These are phyloP conservation scores for Cadophora sp. DNA, from an alignment of 2,329 filamentous ascomycete genomes.

Conservation along the genomic window DNA sequence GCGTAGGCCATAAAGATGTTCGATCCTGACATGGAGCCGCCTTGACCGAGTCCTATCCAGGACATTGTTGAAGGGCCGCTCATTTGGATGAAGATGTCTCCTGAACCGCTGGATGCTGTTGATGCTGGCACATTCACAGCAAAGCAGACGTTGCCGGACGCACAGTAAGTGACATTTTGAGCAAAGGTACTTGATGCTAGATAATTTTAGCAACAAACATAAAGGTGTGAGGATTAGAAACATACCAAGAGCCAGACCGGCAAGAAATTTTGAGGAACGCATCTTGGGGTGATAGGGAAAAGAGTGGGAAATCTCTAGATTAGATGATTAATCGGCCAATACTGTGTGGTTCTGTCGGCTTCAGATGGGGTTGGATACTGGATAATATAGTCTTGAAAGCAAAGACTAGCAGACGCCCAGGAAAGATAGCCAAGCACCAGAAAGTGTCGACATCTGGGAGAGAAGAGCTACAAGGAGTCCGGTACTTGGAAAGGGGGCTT, in stretches of 20 bases:
- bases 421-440: neutral
- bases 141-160: slow-evolving; percentile 46
- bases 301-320: neutral
- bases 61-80: slow-evolving; percentile 57
- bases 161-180: slow-evolving; percentile 36
- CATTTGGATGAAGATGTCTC: slow-evolving; percentile 65
- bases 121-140: slow-evolving; percentile 60
- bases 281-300: neutral
- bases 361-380: neutral
- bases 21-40: slow-evolving; percentile 57
- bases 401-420: slow-evolving; percentile 8
- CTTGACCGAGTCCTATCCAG: slow-evolving; percentile 64
- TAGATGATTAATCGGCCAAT: neutral
- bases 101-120: slow-evolving; percentile 56
- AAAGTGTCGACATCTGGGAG: neutral
- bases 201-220: neutral
- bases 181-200: slow-evolving; percentile 38
- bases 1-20: slow-evolving; percentile 67
- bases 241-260: slow-evolving; percentile 33
- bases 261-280: slow-evolving; percentile 10
- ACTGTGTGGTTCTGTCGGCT: neutral
- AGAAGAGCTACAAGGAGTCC: slow-evolving; percentile 10
- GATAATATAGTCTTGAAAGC: neutral
- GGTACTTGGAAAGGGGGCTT: slow-evolving; percentile 2
- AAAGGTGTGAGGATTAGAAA: neutral